Base-by-base conservation (phyloP, 1,139 yeast genomes). In the Diutina catenulata region DNA sequence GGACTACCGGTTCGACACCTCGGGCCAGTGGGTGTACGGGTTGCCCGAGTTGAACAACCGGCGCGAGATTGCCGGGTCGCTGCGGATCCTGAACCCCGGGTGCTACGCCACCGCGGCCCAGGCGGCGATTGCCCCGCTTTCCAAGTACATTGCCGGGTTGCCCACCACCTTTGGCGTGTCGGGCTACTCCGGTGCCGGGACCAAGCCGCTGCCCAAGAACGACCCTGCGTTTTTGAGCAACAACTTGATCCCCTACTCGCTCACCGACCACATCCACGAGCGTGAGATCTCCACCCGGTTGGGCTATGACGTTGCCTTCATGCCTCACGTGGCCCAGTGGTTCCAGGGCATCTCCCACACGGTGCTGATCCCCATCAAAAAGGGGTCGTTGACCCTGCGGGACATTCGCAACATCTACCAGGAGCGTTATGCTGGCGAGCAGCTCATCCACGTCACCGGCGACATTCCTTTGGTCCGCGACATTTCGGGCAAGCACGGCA, bases 291-390 rank as follows among this genome's bases (percentile, higher is more conserved):
- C 95, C 35, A 57, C 69, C 24, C 93, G 81, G 50, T 68, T 91
- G 44, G 94, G 93, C 5, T 61, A 66, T 37, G 74, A 76, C 28
- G 88, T 91, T 40, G 91, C 95, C 3, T 91, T 91, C 59, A 77
- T 83, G 49, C 98, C 99, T 19, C 98, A 91, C 53, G 98, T 91
- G 42, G 98, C 96, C 2, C 94, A 83, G 59, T 91, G 98, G 98
- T 91, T 93, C 76, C 97, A 91, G 63, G 98, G 99, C 49, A 91
- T 91, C 49, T 70, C 95, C 2, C 84, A 82, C 54, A 91, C 99
- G 20, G 80, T 91, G 43, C 79, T 86, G 39, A 83, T 91, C 43
- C 98, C 98, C 39, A 73, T 91, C 52, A 78, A 76, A 51, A 66
- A 68, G 45, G 69, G 73, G 43, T 73, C 79, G 36, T 64, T 88